Conservation (phyloP, 306 rosid genomes). For the Prosopis cineraria region DNA sequence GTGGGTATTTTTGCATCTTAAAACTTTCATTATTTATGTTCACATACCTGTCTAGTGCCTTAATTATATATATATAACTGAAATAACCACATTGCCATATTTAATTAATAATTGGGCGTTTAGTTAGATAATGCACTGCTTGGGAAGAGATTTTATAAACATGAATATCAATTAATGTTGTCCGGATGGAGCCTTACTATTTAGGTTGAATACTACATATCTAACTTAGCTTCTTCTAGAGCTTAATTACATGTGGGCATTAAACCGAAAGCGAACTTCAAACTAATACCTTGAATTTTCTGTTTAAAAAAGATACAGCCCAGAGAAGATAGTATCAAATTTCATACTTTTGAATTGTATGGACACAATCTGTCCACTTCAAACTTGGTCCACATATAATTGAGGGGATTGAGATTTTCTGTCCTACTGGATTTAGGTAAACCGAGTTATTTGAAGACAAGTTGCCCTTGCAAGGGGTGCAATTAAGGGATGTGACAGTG, state of each 20-base stretch:
- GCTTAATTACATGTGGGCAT: neutral
- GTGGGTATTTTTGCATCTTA: no score
- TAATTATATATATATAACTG: neutral
- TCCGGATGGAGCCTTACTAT: neutral
- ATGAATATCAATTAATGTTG: neutral
- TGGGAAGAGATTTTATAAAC: neutral
- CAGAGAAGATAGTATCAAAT: conserved; percentile 5
- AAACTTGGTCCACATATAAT: neutral
- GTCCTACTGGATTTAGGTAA: neutral
- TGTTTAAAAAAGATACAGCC: neutral
- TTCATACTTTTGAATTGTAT: conserved; percentile 21
- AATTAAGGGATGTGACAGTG: neutral
- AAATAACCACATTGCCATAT: neutral
- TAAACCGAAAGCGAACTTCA: conserved; percentile 35
- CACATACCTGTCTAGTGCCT: neutral
- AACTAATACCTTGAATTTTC: conserved; percentile 22
- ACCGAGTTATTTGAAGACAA: neutral
- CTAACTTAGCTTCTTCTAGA: neutral
- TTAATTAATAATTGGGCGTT: neutral
- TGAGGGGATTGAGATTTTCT: neutral
- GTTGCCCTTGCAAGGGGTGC: neutral
- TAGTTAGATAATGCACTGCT: neutral
- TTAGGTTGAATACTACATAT: neutral
- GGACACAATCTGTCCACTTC: conserved; percentile 30
- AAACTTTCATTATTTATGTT: neutral